phyloP scores from a whole-genome alignment of 306 rosid species.

The Styphnolobium japonicum region DNA sequence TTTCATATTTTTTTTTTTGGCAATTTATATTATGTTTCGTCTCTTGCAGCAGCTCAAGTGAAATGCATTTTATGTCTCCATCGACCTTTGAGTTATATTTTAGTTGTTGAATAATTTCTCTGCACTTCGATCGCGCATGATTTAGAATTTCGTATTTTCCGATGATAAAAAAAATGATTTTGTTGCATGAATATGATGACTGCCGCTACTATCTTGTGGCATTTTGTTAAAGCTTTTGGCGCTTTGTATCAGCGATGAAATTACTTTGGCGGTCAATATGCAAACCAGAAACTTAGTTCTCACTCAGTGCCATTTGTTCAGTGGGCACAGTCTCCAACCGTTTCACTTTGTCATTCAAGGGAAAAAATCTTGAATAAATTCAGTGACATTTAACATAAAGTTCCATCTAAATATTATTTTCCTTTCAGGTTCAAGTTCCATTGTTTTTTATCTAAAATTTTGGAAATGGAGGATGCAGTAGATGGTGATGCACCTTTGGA shows the following conservation, averaged over 20 bases:
- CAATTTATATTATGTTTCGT: neutral
- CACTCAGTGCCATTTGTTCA: neutral
- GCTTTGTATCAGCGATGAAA: neutral
- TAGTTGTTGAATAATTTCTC: neutral
- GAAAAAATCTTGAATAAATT: slow-evolving; percentile 3
- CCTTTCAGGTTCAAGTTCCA: slow-evolving; percentile 38
- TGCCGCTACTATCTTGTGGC: neutral
- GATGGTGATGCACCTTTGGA: slow-evolving; percentile 55
- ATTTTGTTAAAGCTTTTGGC: neutral
- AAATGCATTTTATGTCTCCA: neutral
- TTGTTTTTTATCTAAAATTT: slow-evolving; percentile 23
- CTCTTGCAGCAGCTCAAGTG: neutral
- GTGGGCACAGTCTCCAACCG: neutral
- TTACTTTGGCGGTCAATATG: neutral
- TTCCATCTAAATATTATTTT: neutral
- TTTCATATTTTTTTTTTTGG: neutral
- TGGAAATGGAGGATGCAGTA: slow-evolving; percentile 59
- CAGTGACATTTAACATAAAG: slow-evolving; percentile 1
- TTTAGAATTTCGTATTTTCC: neutral
- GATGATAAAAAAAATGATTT: neutral
- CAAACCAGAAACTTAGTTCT: neutral
- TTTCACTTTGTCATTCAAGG: neutral
- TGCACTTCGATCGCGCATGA: neutral
- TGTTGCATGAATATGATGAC: neutral
- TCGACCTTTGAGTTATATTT: neutral